phyloP scores from a whole-genome alignment of 148 eudicot genomes.

The Chenopodium album region DNA sequence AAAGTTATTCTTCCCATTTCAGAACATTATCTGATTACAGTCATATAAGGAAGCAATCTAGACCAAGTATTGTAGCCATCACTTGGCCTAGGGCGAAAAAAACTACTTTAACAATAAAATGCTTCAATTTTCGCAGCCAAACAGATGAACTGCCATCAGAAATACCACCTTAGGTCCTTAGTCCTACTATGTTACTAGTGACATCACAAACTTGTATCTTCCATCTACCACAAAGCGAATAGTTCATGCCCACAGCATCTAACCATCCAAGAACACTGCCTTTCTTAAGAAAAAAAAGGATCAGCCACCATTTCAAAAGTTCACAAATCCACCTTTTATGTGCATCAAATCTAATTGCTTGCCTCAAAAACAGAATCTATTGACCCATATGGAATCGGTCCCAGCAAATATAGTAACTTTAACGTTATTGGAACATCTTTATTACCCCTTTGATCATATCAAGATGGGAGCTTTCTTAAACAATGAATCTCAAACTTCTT shows the following conservation, averaged over 20 bases:
- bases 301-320: background rate
- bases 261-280: background rate
- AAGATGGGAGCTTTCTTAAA: conserved; percentile 17
- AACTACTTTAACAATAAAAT: background rate
- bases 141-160: background rate
- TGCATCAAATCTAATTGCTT: background rate
- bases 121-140: background rate
- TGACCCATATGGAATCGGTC: conserved; percentile 21
- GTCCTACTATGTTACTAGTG: background rate
- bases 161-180: background rate
- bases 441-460: conserved; percentile 18
- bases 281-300: background rate
- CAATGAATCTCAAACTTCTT: conserved; percentile 7
- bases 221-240: background rate
- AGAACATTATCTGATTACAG: background rate
- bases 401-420: conserved; percentile 16
- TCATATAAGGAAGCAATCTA: background rate
- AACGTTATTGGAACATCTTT: conserved; percentile 10
- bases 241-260: background rate
- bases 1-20: background rate
- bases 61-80: background rate
- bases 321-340: background rate
- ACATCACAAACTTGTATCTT: background rate
- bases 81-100: background rate
- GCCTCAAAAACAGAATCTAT: conserved; percentile 10